Evolutionary conservation across 2,329 filamentous ascomycete genomes (phyloP), one percentile per base, ranked within the genome.

Genomic region (Botrytis pseudocinerea): DNA sequence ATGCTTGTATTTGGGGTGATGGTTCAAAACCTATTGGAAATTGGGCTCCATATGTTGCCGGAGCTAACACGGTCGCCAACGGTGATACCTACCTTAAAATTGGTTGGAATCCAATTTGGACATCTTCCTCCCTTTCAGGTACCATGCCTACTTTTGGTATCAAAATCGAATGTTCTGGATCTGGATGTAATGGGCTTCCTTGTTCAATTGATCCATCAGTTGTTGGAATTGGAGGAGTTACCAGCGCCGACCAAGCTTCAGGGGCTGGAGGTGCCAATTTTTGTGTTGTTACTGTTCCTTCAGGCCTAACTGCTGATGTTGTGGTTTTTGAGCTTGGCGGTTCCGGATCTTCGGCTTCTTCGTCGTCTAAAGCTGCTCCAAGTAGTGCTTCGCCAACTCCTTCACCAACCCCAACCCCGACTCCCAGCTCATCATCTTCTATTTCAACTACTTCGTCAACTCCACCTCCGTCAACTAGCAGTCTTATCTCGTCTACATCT

Each of bases 21-120:
- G 85, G 85, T 14, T 83, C 84, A 59, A 85, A 90, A 75, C 86
- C 91, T 1, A 82, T 89, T 77, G 93, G 92, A 68, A 95, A 95
- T 84, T 95, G 93, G 93, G 85, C 88, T 69, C 90, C 92, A 2
- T 95, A 90, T 79, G 92, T 94, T 76, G 90, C 91, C 22, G 93
- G 93, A 73, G 90, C 91, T 73, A 95, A 95, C 82, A 90, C 89
- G 25, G 89, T 90, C 76, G 77, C 79, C 64, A 85, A 82, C 69
- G 93, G 92, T 69, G 82, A 88, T 74, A 94, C 92, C 1, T 95
- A 88, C 80, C 86, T 93, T 78, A 94, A 93, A 84, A 85, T 95
- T 70, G 92, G 90, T 71, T 92, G 90, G 87, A 95, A 95, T 82
- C 93, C 93, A 38, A 91, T 93, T 75, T 95, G 89, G 82, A 85